Base-by-base conservation (phyloP, 768 basidiomycete species). In the Auricularia sp. region DNA sequence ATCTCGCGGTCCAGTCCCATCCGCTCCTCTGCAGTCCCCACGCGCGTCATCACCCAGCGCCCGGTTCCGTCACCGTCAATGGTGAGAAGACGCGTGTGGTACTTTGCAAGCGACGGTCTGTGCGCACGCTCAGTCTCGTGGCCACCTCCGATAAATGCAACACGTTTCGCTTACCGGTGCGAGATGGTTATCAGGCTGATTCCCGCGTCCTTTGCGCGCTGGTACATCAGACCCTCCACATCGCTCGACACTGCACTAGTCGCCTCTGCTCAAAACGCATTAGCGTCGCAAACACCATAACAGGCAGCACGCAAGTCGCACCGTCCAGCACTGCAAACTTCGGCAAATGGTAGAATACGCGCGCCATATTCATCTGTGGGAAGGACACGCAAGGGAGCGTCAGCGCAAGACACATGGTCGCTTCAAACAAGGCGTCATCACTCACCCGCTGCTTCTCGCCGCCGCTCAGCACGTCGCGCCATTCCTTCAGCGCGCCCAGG, bases 161-260 rank as follows among this genome's bases (percentile, higher is more conserved):
- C 18, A 18, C 21, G 18, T 12, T 2, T 8, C 29, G 73, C 82
- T 1, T 68, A 90, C 89, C 89, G 86, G 62, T 93, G 78, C 16
- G 94, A 94, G 61, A 98, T 92, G 3, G 94, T 98, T 64, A 98
- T 88, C 59, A 98, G 81, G 0, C 95, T 95, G 71, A 97, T 93
- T 1, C 88, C 93, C 12, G 91, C 78, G 36, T 85, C 81, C 74
- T 97, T 97, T 35, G 90, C 88, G 67, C 91, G 86, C 72, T 95
- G 90, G 77, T 98, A 98, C 91, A 98, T 94, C 67, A 85, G 80
- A 0, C 94, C 94, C 73, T 98, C 95, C 23, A 98, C 94, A 72
- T 98, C 96, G 67, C 90, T 91, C 12, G 93, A 95, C 10, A 98
- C 93, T 0, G 95, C 96, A 64, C 90, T 92, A 5, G 95, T 98